Conservation (phyloP, 345 rosid genomes). For the Eucalyptus pauciflora region DNA sequence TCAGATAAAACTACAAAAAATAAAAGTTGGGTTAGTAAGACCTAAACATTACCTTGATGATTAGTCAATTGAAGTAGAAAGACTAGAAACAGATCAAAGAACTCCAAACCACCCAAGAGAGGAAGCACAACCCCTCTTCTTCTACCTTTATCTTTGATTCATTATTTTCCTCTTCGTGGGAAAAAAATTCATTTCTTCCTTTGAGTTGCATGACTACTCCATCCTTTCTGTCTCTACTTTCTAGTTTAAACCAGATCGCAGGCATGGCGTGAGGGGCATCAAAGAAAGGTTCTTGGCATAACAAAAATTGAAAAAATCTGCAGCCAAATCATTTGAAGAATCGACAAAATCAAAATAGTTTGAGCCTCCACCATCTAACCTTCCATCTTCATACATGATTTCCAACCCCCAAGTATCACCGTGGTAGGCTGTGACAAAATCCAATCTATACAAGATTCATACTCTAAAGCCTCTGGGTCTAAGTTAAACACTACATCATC, state of each 20-base stretch:
- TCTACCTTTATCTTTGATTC: background rate
- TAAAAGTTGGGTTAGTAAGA: background rate
- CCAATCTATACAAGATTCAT: background rate
- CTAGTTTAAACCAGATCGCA: accelerated
- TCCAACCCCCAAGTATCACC: background rate
- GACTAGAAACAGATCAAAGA: background rate
- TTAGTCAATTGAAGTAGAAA: accelerated
- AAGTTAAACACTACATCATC: background rate
- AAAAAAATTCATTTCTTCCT: too few relatives aligned
- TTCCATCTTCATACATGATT: background rate
- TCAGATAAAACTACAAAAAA: background rate
- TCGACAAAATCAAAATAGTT: too few relatives aligned
- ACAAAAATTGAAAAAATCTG: too few relatives aligned
- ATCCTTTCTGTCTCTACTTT: too few relatives aligned
- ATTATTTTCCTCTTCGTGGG: too few relatives aligned
- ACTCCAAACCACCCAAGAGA: background rate
- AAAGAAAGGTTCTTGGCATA: too few relatives aligned
- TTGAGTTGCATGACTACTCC: too few relatives aligned
- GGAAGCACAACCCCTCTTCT: too few relatives aligned
- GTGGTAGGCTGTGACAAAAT: background rate
- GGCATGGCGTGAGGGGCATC: too few relatives aligned
- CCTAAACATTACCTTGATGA: background rate
- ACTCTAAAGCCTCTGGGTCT: background rate
- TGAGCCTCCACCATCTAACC: too few relatives aligned
- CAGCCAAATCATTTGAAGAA: too few relatives aligned